Conservation (phyloP, 306 rosid genomes). For the Lathyrus tuberosus region DNA sequence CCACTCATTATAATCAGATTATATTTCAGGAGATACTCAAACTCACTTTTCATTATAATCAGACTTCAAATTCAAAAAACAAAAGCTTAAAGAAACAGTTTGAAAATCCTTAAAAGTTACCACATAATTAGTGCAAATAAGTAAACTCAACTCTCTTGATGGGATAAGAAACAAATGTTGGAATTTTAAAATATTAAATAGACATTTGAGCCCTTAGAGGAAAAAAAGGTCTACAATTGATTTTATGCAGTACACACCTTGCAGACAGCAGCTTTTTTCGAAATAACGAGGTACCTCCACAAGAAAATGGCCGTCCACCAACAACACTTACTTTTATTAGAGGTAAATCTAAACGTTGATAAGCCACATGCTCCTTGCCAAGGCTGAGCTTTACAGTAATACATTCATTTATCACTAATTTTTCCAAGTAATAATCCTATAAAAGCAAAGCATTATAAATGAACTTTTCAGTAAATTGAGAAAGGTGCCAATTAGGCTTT, state of each 20-base stretch:
- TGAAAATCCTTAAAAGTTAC: not conserved
- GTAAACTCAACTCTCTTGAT: slow-evolving; percentile 10
- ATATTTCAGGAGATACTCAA: not conserved
- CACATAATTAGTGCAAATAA: slow-evolving; percentile 25
- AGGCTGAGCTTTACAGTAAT: slow-evolving; percentile 63
- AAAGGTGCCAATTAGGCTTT: not conserved
- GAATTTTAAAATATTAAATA: slow-evolving; percentile 30
- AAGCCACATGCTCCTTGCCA: slow-evolving; percentile 79
- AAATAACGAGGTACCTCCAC: slow-evolving; percentile 67
- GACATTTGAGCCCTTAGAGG: slow-evolving; percentile 28
- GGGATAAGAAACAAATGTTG: slow-evolving; percentile 33
- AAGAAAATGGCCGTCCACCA: slow-evolving; percentile 94
- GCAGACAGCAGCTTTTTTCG: slow-evolving; percentile 69
- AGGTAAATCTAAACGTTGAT: slow-evolving; percentile 73
- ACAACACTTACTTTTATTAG: slow-evolving; percentile 68
- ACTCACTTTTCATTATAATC: not conserved
- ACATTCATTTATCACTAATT: slow-evolving; percentile 39
- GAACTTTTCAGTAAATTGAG: slow-evolving; percentile 32
- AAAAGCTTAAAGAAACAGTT: not conserved
- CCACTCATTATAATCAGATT: not conserved
- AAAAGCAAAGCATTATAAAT: slow-evolving; percentile 25
- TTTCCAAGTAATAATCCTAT: slow-evolving; percentile 24
- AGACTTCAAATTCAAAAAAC: not conserved
- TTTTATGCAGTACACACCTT: slow-evolving; percentile 55
- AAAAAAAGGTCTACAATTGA: slow-evolving; percentile 13